phyloP scores from a whole-genome alignment of 768 basidiomycete genomes.

The Amanita subjunquillea region DNA sequence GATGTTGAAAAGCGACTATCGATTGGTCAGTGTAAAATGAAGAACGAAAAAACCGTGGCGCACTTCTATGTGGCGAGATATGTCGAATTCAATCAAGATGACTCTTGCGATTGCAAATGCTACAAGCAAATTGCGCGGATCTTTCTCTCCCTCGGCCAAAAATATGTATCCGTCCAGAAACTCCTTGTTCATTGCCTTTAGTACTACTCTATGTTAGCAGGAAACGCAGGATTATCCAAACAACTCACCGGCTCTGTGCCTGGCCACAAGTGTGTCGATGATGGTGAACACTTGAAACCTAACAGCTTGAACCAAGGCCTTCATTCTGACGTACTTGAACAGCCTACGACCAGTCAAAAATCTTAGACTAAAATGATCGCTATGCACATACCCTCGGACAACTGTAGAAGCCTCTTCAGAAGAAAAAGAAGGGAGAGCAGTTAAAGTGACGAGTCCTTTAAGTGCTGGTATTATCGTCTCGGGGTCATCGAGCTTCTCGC shows the following conservation, averaged over 20 bases:
- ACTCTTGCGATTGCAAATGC: constrained; percentile 86
- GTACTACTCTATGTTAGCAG: constrained; percentile 27
- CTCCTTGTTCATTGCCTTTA: constrained; percentile 60
- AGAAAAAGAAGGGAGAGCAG: constrained; percentile 50
- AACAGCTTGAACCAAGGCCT: constrained; percentile 68
- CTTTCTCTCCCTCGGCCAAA: constrained; percentile 94
- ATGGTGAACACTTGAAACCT: constrained; percentile 76
- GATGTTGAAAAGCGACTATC: constrained; percentile 83
- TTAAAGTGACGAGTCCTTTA: constrained; percentile 61
- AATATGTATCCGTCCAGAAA: constrained; percentile 70
- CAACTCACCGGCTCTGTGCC: constrained; percentile 51
- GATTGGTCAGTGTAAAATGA: not conserved
- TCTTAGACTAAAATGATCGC: not conserved
- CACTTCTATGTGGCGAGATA: constrained; percentile 69
- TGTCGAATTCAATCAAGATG: constrained; percentile 81
- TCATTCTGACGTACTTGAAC: constrained; percentile 73
- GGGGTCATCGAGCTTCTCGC: constrained; percentile 77
- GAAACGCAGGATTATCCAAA: not conserved
- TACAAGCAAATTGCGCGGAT: constrained; percentile 86
- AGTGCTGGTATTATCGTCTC: constrained; percentile 79
- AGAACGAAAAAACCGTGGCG: constrained; percentile 11
- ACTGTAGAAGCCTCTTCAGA: constrained; percentile 55
- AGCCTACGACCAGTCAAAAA: constrained; percentile 33
- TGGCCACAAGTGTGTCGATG: constrained; percentile 67
- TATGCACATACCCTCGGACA: constrained; percentile 38